A percentile compares a stretch with the other conserved stretches of the same genome.
Evolutionary conservation across 164 flowering plant genomes (phyloP).

Genomic region (Stephania cephalantha): DNA sequence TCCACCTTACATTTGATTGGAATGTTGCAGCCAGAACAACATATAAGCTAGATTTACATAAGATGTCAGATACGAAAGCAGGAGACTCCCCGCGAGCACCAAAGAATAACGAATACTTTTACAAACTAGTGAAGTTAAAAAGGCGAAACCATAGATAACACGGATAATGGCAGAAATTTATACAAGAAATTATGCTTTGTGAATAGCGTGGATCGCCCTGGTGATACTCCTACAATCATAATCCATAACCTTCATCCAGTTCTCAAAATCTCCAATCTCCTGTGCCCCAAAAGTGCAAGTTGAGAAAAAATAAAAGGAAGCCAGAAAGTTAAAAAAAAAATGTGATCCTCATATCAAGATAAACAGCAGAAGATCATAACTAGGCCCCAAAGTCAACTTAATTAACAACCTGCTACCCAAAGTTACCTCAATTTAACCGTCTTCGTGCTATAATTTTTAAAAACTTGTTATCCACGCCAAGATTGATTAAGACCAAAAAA

Average conservation of each 20-base stretch:
- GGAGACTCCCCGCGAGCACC: neutral
- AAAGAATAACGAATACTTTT: neutral
- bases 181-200: conserved; percentile 31
- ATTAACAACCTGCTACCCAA: neutral
- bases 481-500: too few relatives aligned
- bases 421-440: too few relatives aligned
- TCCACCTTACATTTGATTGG: neutral
- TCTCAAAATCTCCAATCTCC: conserved; percentile 97
- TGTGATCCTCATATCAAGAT: neutral
- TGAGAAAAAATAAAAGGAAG: neutral
- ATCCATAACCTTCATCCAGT: conserved; percentile 95
- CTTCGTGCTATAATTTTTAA: too few relatives aligned
- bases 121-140: neutral
- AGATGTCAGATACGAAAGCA: neutral
- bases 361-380: neutral
- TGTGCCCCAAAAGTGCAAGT: conserved; percentile 12
- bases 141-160: neutral
- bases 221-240: conserved; percentile 71
- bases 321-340: too few relatives aligned
- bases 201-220: conserved; percentile 66
- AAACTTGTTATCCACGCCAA: too few relatives aligned
- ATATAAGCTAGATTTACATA: neutral
- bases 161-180: neutral
- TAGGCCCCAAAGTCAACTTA: neutral
- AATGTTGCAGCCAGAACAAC: neutral